Evolutionary conservation across 2,329 filamentous ascomycete genomes (phyloP), one percentile per base, ranked within the genome.

Genomic region (Trichoderma atroviride): DNA sequence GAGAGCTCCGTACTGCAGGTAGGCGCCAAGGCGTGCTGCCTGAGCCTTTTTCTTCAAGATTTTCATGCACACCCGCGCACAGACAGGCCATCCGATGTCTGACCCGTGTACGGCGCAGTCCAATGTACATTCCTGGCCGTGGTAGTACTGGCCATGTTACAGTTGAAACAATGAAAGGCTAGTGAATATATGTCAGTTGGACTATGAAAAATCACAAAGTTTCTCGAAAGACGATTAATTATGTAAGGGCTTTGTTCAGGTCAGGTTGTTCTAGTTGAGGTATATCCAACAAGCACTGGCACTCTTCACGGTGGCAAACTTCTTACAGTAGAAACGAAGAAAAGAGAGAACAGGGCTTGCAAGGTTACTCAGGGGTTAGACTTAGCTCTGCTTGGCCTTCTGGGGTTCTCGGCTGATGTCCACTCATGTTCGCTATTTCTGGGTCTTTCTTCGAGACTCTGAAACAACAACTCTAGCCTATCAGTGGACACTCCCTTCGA

Each of bases 391-490:
- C 61, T 63, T 50, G 50, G 47, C 55, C 33, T 37, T 65, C 60
- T 69, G 68, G 68, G 60, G 53, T 55, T 64, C 59, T 69, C 33
- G 24, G 61, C 43, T 60, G 55, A 62, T 60, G 47, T 35, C 68
- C 68, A 65, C 61, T 69, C 22, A 59, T 53, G 35, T 37, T 47
- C 62, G 29, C 65, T 47, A 35, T 35, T 14, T 67, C 53, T 65
- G 55, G 43, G 68, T 31, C 40, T n/a, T 55, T 47, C 50, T 52
- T 57, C 63, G 63, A 58, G 66, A 69, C 68, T 55, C 60, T 72
- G 71, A 72, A 72, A 72, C 71, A 13, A 35, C 29, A 55, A 53
- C 24, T 35, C 59, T 24, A 53, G 66, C 70, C 70, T 71, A 73
- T 73, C 70, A 72, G 31, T 29, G 50, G 63, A 10, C 47, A 61